Evolutionary conservation across 2,329 filamentous ascomycete species (phyloP), one percentile per base, ranked within the genome.

Genomic region (Chrysosporium keratinophilum): DNA sequence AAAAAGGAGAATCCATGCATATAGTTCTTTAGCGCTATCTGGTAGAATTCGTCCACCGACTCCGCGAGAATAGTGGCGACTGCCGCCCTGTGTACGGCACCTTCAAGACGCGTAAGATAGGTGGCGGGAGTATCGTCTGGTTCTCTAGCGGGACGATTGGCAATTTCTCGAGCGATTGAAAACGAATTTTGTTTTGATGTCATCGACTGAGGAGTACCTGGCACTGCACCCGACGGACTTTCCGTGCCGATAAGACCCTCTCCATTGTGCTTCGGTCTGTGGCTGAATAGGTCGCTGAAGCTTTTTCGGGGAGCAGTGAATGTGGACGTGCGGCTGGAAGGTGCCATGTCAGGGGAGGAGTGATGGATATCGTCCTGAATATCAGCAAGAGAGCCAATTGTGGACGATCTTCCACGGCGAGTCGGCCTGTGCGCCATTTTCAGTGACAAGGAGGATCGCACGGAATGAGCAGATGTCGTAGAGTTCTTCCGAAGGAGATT

Each of bases 1-100:
- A 96, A 97, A 71, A 97, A 97, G 50, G 84, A 83, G 69, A 97
- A 97, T 17, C 85, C 85, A 51, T 91, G 83, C 85, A 97, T 97
- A 65, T 95, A 97, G 65, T 91, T 96, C 56, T 91, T 82, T 54
- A 98, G 71, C 2, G 95, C 89, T 1, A 87, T 82, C 56, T 83
- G 81, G 45, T 84, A 87, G 67, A 97, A 98, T 0, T 83, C 72
- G 62, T 98, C 91, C 1, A 81, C 80, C n/a, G 83, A 87, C 65
- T 94, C 95, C 15, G 88, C 91, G 23, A 98, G 73, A 14, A 88
- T 82, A 45, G 85, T 87, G 12, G 89, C 90, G 61, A 98, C 90
- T 51, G 86, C 80, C 59, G 89, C 87, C 54, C 87, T 83, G 39
- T 83, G 87, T 14, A 95, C 78, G 41, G 83, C 79, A 57, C 87